A percentile compares a stretch with the other conserved stretches of the same genome.
These are phyloP conservation scores for Saccharum hybrid DNA, from an alignment of 202 grass and related monocot genomes.

Conservation along the genomic window DNA sequence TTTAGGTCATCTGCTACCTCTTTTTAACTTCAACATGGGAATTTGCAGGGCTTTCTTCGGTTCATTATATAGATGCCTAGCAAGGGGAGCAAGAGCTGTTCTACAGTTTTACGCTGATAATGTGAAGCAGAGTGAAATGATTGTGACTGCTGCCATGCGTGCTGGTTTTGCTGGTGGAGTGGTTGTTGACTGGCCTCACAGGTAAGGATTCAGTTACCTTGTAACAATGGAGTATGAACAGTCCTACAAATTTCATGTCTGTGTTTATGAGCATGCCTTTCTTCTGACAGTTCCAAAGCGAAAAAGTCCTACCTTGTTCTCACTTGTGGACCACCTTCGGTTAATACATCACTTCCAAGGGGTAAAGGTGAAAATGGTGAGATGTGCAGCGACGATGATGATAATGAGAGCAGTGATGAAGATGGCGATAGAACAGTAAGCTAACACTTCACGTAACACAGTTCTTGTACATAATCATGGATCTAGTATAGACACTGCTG, in stretches of 20 bases:
- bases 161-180: conserved; percentile 97
- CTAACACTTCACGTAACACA: background rate
- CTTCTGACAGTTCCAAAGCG: conserved; percentile 82
- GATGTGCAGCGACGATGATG: conserved; percentile 76
- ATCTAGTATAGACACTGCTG: conserved; percentile 8
- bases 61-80: conserved; percentile 93
- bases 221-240: background rate
- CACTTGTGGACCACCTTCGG: conserved; percentile 81
- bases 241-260: conserved; percentile 16
- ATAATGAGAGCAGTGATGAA: conserved; percentile 53
- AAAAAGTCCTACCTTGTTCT: conserved; percentile 97
- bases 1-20: conserved; percentile 32
- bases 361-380: conserved; percentile 83
- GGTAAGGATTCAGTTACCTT: conserved; percentile 39
- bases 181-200: conserved; percentile 94
- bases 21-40: conserved; percentile 25
- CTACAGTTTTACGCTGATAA: conserved; percentile 97
- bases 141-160: conserved; percentile 88
- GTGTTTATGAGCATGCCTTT: conserved; percentile 36
- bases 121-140: conserved; percentile 97
- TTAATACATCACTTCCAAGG: conserved; percentile 70
- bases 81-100: conserved; percentile 92
- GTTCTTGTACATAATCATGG: conserved; percentile 24
- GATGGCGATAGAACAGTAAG: conserved; percentile 77
- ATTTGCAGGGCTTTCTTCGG: conserved; percentile 96